Evolutionary conservation across 441 rosid species (phyloP), one percentile per base, ranked within the genome.

Genomic region (Adansonia madagascariensis): DNA sequence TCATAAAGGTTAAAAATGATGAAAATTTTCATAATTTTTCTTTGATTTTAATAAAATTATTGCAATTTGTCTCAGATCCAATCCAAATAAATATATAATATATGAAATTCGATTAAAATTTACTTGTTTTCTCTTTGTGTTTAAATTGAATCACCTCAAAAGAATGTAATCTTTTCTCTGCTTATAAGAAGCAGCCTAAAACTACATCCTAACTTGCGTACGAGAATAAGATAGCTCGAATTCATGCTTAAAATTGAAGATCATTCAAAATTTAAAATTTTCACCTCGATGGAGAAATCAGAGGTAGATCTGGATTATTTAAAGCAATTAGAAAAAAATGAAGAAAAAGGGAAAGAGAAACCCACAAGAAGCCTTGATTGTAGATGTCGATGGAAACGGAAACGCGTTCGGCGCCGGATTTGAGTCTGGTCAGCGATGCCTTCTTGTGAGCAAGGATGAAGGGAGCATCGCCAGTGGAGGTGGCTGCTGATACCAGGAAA

Each of bases 401-500:
- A 84, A 95, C 89, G 52, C 94, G 97, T 74, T 95, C 98, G 63
- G 87, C 85, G 75, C 98, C 99, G 57, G 97, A 89, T 80, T 90
- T 95, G 87, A 91, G 94, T 78, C 93, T 76, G 72, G 79, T 87
- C 77, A 88, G 91, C 64, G 93, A 77, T 46, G 94, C 98, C 87
- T 95, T 93, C 95, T 93, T 93, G 86, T 93, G 94, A 9, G 91
- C 99, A 56, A 95, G 89, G 71, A 95, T 85, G 89, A 92, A 93
- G 50, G 98, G 97, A 22, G 86, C 94, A 75, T 95, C 98, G 44
- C 90, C 53, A 83, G 74, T 83, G 74, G 90, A 91, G 35, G 86
- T 79, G 27, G 89, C 75, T 15, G 87, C 75, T 3, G 95, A 89
- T 3, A 85, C 72, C 50, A 92, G 72, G 69, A 85, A 68, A 60